Evolutionary conservation across 768 basidiomycete genomes (phyloP), one percentile per base, ranked within the genome.

Genomic region (Lentinus tigrinus): DNA sequence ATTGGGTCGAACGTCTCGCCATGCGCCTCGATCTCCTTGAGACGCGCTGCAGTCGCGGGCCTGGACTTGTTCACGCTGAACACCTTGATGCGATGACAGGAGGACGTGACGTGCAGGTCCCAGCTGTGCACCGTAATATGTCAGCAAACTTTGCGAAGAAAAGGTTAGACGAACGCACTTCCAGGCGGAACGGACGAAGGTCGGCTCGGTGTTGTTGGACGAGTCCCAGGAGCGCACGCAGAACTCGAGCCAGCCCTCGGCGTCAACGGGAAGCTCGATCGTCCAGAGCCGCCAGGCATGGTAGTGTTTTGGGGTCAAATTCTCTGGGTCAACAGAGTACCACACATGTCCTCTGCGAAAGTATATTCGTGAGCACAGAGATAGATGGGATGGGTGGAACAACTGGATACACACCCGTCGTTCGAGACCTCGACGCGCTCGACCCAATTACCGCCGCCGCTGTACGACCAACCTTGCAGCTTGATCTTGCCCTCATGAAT

Each of bases 241-340:
- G 70, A 83, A 78, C 61, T 83, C 81, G 37, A 82, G 73, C 80
- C 81, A 83, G 5, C 81, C 81, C 61, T 84, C 80, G 4, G 81
- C 81, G 40, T 80, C 78, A 38, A 82, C 77, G 5, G 81, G 81
- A 0, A 83, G 53, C 13, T 77, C 73, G 42, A 81, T 77, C 59
- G 74, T 77, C 82, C 81, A 83, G 16, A 83, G 72, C 44, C 82
- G 67, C 80, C 79, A 83, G 0, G 81, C 80, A 52, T 81, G 74
- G 63, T 82, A 84, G 61, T 82, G 78, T 78, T 82, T 82, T 66
- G 79, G 74, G 0, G 80, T 80, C 75, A 81, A 69, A 57, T 80
- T 69, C 19, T 79, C 78, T 38, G 69, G 71, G n/a, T 72, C 67
- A 9, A 78, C 78, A 7, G 74, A 72, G 63, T 81, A 81, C 81